Conservation (phyloP, 768 basidiomycete species). For the Calocybe indica region DNA sequence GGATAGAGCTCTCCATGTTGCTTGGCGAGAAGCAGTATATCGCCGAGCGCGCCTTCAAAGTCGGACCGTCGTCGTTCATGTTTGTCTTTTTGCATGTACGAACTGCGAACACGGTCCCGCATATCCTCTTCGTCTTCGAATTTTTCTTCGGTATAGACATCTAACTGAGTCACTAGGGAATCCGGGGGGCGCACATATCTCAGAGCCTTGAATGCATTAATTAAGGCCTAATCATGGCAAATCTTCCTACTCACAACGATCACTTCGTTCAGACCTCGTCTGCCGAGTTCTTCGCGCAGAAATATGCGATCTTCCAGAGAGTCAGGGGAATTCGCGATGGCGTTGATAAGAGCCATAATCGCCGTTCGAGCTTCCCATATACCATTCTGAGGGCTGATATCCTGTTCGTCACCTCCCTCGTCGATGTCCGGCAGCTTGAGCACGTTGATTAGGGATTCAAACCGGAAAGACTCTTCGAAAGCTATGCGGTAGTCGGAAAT, state of each 20-base stretch:
- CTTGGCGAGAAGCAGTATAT: conserved; percentile 54
- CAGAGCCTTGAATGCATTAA: conserved; percentile 44
- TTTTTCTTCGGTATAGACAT: conserved; percentile 82
- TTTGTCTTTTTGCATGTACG: conserved; percentile 10
- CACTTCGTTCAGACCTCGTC: conserved; percentile 78
- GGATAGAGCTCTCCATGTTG: conserved; percentile 61
- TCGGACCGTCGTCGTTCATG: conserved; percentile 37
- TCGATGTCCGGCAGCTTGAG: conserved; percentile 48
- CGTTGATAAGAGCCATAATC: conserved; percentile 74
- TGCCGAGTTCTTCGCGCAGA: conserved; percentile 76
- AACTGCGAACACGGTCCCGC: conserved; percentile 49
- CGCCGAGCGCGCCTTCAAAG: conserved; percentile 49
- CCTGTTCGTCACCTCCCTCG: conserved; percentile 26
- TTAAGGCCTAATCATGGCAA: not conserved
- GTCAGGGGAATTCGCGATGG: conserved; percentile 70
- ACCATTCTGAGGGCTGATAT: conserved; percentile 52
- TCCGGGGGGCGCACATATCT: conserved; percentile 47
- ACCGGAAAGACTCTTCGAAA: conserved; percentile 71
- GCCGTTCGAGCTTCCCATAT: conserved; percentile 80
- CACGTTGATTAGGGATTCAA: conserved; percentile 65
- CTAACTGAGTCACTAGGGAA: conserved; percentile 69
- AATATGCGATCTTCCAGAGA: conserved; percentile 72
- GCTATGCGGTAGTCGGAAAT: conserved; percentile 75
- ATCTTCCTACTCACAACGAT: conserved; percentile 58
- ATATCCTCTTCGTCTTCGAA: conserved; percentile 87